Evolutionary conservation across 225 moss, liverwort and hornwort species (phyloP).

Genomic region (Pleurozium schreberi): DNA sequence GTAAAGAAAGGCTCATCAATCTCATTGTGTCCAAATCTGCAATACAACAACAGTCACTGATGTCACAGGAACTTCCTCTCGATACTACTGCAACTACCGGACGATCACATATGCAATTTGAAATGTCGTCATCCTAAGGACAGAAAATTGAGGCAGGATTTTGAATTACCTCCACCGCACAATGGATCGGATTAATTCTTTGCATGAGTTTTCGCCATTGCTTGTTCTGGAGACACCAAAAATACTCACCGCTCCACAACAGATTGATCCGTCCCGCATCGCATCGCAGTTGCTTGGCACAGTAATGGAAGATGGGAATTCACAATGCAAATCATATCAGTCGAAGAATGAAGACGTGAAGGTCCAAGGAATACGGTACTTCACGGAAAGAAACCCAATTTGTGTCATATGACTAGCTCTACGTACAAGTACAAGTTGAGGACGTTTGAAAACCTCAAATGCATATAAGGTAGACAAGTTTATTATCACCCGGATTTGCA

Average conservation of each 20-base stretch:
- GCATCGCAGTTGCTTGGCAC: not conserved
- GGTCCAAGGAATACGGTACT: not conserved
- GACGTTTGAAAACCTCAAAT: not conserved
- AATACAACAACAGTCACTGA: not conserved
- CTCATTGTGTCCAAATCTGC: conserved; percentile 90
- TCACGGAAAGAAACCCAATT: not conserved
- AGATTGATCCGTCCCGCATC: not conserved
- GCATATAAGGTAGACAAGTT: not conserved
- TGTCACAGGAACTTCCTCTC: not conserved
- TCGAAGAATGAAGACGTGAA: not conserved
- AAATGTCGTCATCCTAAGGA: no score
- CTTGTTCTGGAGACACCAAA: not conserved
- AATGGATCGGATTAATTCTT: no score
- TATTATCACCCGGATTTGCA: no score
- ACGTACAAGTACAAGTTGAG: not conserved
- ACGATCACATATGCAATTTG: not conserved
- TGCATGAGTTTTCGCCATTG: not conserved
- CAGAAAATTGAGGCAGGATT: no score
- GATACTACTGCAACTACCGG: not conserved
- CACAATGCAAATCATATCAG: not conserved
- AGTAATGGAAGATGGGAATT: not conserved
- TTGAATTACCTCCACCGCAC: no score
- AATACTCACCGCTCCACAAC: not conserved
- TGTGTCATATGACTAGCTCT: not conserved
- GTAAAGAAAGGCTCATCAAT: conserved; percentile 95